Conservation (phyloP, 805 yeast genomes). For the Kluyveromyces dobzhanskii region DNA sequence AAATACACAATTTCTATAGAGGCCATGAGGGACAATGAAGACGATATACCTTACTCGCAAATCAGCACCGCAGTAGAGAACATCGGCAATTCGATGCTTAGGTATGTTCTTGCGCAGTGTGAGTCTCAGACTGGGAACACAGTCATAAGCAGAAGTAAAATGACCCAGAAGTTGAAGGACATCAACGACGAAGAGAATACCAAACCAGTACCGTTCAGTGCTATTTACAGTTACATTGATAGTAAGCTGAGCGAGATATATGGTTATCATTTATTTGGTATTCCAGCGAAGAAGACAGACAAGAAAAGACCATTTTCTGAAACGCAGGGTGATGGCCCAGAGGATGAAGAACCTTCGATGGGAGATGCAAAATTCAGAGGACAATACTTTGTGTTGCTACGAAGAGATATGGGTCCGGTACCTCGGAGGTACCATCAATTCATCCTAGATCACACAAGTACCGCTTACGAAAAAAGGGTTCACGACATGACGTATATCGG, state of each 20-base stretch:
- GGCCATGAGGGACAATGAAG: conserved; percentile 1
- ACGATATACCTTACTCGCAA: background rate
- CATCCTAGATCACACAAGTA: conserved; percentile 10
- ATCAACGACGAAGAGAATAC: conserved; percentile 14
- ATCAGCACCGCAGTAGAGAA: background rate
- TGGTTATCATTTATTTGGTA: conserved; percentile 20
- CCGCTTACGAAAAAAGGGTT: conserved; percentile 10
- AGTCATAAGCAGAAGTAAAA: conserved; percentile 14
- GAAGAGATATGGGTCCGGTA: conserved; percentile 9
- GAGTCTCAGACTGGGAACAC: conserved; percentile 18
- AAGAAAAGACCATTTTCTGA: background rate
- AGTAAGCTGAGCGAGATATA: conserved; percentile 17
- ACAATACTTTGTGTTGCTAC: conserved; percentile 20
- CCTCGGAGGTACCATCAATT: conserved; percentile 11
- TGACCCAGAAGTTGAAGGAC: conserved; percentile 17
- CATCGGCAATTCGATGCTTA: conserved; percentile 8
- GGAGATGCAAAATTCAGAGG: conserved; percentile 10
- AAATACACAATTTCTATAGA: no score
- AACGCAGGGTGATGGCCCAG: background rate
- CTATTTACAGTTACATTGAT: conserved; percentile 13
- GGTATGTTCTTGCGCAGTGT: conserved; percentile 17
- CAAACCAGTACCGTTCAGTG: conserved; percentile 9
- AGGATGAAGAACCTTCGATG: background rate
- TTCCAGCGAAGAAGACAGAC: conserved; percentile 9
- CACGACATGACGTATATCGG: conserved; percentile 17